Evolutionary conservation across 306 rosid species (phyloP).

Genomic region (Fragaria iinumae): DNA sequence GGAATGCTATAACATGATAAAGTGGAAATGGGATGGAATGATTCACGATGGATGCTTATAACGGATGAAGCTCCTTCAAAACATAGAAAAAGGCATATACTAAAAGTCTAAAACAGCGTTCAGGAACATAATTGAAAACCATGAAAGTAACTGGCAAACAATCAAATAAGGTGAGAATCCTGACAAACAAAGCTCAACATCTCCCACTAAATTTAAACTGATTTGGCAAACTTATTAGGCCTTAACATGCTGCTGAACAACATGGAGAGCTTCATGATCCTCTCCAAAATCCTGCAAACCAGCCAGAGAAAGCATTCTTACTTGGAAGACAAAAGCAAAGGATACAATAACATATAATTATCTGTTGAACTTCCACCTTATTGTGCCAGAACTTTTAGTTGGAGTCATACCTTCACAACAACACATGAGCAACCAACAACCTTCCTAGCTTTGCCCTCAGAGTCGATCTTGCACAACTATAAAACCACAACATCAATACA

Average conservation of each 20-base stretch:
- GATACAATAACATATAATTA: neutral
- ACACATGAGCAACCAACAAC: constrained; percentile 67
- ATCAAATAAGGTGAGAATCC: neutral
- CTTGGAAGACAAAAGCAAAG: neutral
- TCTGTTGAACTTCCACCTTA: neutral
- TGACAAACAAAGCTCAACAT: constrained; percentile 7
- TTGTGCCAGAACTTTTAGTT: neutral
- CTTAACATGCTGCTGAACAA: constrained; percentile 51
- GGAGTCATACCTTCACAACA: constrained; percentile 62
- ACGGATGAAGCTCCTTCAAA: neutral
- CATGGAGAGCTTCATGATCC: constrained; percentile 46
- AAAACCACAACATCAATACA: neutral
- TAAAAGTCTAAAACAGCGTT: neutral
- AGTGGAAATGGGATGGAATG: neutral
- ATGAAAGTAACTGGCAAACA: neutral
- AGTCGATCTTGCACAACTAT: constrained; percentile 80
- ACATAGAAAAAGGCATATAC: neutral
- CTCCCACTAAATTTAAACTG: constrained; percentile 1
- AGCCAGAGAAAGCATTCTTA: neutral
- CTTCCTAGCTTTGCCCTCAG: constrained; percentile 80
- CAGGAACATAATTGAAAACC: constrained; percentile 7
- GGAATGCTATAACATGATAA: neutral
- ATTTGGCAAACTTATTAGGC: constrained; percentile 22
- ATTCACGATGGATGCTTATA: neutral
- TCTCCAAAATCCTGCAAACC: constrained; percentile 42